Conservation (phyloP, 1,139 yeast genomes). For the Candida pseudoviswanathii region DNA sequence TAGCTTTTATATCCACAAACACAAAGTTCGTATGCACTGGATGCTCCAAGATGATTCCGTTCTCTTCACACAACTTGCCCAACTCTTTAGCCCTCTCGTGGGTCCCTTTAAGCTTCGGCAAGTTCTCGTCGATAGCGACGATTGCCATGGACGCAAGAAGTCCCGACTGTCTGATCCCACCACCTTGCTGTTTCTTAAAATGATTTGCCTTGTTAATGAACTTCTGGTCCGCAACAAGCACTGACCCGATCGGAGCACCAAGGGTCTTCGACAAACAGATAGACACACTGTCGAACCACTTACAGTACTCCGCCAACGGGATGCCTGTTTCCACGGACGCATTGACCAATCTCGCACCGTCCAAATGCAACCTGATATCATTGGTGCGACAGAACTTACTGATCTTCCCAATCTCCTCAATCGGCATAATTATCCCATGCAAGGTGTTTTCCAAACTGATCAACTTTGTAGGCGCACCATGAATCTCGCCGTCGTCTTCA, state of each 20-base stretch:
- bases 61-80: constrained; percentile 39
- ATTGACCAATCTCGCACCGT: constrained; percentile 53
- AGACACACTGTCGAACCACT: constrained; percentile 46
- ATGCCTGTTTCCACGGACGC: constrained; percentile 46
- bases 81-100: constrained; percentile 58
- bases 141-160: constrained; percentile 44
- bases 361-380: constrained; percentile 43
- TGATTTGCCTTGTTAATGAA: constrained; percentile 48
- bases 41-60: constrained; percentile 35
- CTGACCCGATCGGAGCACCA: constrained; percentile 52
- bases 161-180: constrained; percentile 52
- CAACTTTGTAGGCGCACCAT: constrained; percentile 49
- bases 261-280: constrained; percentile 47
- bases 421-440: constrained; percentile 47
- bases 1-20: constrained; percentile 38
- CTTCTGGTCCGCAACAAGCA: constrained; percentile 35
- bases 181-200: constrained; percentile 50
- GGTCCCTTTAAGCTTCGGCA: constrained; percentile 45
- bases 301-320: constrained; percentile 39
- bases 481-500: constrained; percentile 53
- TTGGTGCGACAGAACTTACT: constrained; percentile 41
- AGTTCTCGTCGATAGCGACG: constrained; percentile 43
- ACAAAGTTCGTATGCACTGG: constrained; percentile 49
- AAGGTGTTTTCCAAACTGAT: constrained; percentile 49
- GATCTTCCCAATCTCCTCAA: constrained; percentile 43